Base-by-base conservation (phyloP, 768 basidiomycete genomes). In the Coprinopsis sp. region DNA sequence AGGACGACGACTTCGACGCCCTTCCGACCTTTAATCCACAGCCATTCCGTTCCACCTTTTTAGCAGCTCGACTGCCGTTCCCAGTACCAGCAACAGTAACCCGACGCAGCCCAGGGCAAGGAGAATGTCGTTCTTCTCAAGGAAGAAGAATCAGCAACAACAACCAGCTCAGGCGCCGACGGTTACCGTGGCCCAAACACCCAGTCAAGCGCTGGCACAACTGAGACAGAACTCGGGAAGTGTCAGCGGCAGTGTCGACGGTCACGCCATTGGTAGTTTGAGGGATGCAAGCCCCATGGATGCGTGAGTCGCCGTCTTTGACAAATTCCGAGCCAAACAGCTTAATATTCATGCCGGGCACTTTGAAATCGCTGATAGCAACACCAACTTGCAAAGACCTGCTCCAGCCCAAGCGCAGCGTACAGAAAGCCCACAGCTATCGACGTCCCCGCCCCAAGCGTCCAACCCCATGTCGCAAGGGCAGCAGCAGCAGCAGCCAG, bases 91-190 rank as follows among this genome's bases (percentile, higher is more conserved):
- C 10, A 33, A 30, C 39, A 43, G 33, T 25, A 41, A n/a, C 19
- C n/a, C n/a, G n/a, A 40, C 13, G 24, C 16, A 16, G 21, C 37
- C 29, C 34, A 47, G 78, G 67, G 59, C 78, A 54, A 71, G 82
- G 65, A 84, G 84, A 81, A 91, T 91, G 89, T 89, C 87, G 77
- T 91, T 90, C 87, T 91, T 91, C 79, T 84, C 80, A 34, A 78
- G 87, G 78, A 89, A 82, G 83, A 90, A 87, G 78, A 77, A 82
- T 67, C 74, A 74, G 54, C 56, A 36, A 24, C 56, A 31, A 28
- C 50, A 51, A 37, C 52, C 33, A 41, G 12, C 18, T 33, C 31
- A 42, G 33, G 33, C 37, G 46, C 47, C 76, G 24, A 66, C 66
- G 57, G 79, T 82, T 54, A 75, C 79, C 33, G 68, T 82, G 44